Evolutionary conservation across 495 filamentous ascomycete species (phyloP).

Genomic region (Penicillium cinerascens): DNA sequence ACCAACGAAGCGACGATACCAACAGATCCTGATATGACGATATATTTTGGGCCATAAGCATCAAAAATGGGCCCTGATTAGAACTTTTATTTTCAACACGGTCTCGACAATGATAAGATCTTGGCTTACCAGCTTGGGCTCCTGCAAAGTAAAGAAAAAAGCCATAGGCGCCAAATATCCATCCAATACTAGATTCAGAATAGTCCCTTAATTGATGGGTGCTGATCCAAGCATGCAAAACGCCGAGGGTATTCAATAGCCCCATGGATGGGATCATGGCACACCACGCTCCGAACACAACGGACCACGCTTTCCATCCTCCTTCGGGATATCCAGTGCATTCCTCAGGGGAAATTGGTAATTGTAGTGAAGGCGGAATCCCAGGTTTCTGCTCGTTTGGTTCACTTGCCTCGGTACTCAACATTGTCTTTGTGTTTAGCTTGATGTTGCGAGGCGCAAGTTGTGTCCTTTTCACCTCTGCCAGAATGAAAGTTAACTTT

Average conservation of each 20-base stretch:
- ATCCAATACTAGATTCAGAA: conserved; percentile 58
- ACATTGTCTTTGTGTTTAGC: no score
- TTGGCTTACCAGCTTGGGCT: conserved; percentile 31
- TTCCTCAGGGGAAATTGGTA: conserved; percentile 19
- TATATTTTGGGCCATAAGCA: conserved; percentile 22
- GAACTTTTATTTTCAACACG: not conserved
- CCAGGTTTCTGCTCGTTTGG: not conserved
- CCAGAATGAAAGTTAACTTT: no score
- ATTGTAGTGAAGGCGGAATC: not conserved
- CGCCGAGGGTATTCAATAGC: conserved; percentile 65
- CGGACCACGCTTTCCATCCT: conserved; percentile 61
- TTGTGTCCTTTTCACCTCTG: no score
- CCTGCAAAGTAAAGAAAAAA: conserved; percentile 56
- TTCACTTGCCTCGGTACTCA: not conserved
- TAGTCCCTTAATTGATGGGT: conserved; percentile 53
- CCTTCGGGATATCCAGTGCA: conserved; percentile 62
- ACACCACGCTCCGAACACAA: conserved; percentile 62
- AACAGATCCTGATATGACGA: conserved; percentile 27
- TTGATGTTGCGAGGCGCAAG: no score
- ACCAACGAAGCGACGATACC: conserved; percentile 26
- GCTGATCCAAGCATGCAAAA: conserved; percentile 56
- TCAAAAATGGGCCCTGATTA: conserved; percentile 29
- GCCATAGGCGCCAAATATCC: conserved; percentile 67
- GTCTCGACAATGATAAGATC: not conserved
- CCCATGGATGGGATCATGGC: conserved; percentile 61